Evolutionary conservation across 768 basidiomycete genomes (phyloP).

Genomic region (Mycena maculata): DNA sequence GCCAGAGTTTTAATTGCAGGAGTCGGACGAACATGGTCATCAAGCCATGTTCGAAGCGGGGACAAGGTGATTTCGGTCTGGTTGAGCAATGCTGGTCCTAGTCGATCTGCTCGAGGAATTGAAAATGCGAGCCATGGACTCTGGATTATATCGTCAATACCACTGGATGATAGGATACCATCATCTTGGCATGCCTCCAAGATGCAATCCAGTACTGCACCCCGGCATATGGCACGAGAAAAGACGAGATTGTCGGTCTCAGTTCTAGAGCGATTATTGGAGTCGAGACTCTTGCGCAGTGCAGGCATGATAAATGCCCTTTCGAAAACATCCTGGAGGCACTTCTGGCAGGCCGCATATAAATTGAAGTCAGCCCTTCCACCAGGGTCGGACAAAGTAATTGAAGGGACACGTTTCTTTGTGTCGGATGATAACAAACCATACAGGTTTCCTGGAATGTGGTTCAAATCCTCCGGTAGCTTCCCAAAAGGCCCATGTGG

Average conservation of each 20-base stretch:
- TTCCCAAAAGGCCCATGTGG: background rate
- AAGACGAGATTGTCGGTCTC: background rate
- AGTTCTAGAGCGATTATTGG: too few species aligned
- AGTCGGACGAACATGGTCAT: background rate
- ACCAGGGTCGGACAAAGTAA: background rate
- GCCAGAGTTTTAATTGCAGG: background rate
- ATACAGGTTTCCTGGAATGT: background rate
- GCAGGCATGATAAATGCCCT: background rate
- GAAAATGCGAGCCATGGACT: conserved; percentile 8
- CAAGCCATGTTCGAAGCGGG: background rate
- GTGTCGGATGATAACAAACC: background rate
- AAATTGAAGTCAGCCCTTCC: background rate
- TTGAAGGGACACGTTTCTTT: background rate
- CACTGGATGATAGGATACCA: background rate
- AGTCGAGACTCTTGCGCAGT: background rate
- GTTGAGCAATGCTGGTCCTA: background rate
- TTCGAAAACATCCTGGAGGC: background rate
- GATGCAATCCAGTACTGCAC: background rate
- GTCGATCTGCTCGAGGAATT: background rate
- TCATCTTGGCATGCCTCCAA: background rate
- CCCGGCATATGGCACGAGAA: background rate
- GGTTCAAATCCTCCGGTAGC: background rate
- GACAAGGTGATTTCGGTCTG: background rate
- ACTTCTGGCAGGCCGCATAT: background rate
- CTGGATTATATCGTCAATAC: background rate